phyloP scores from a whole-genome alignment of 805 yeast genomes.

The Ogataea nitratoaversa region DNA sequence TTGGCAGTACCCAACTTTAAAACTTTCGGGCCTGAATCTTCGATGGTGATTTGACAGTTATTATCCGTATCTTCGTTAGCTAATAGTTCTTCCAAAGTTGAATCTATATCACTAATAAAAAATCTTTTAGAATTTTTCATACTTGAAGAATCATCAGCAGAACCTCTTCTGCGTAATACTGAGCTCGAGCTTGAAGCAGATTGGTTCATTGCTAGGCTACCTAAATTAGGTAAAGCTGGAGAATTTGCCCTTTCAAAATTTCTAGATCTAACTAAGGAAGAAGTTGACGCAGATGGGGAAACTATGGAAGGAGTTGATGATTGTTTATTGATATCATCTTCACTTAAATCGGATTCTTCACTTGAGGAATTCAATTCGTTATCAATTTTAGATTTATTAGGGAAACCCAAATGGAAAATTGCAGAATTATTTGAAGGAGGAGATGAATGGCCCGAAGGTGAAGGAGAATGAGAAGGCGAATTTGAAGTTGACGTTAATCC shows the following conservation, averaged over 20 bases:
- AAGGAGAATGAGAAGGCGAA: slow-evolving; percentile 7
- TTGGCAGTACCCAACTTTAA: slow-evolving; percentile 76
- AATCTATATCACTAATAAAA: slow-evolving; percentile 70
- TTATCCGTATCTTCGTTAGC: slow-evolving; percentile 80
- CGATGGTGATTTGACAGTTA: slow-evolving; percentile 80
- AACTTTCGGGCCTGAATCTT: slow-evolving; percentile 82
- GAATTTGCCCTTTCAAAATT: slow-evolving; percentile 11
- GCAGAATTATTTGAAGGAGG: slow-evolving; percentile 13
- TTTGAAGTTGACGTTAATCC: slow-evolving; percentile 1
- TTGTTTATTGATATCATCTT: background rate
- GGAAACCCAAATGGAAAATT: slow-evolving; percentile 11
- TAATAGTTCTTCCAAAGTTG: slow-evolving; percentile 64
- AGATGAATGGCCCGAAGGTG: slow-evolving; percentile 7
- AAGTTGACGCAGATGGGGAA: slow-evolving; percentile 13
- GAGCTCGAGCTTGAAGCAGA: background rate
- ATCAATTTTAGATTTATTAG: background rate
- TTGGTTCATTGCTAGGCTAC: background rate
- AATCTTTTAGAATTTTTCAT: slow-evolving; percentile 41
- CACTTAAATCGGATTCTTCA: slow-evolving; percentile 1
- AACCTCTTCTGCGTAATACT: slow-evolving; percentile 41
- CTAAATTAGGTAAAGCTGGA: background rate
- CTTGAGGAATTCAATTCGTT: slow-evolving; percentile 1
- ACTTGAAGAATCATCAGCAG: slow-evolving; percentile 47
- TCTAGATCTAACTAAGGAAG: slow-evolving; percentile 15
- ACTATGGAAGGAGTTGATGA: background rate